phyloP scores from a whole-genome alignment of 306 rosid genomes.

The Vachellia collinsii region DNA sequence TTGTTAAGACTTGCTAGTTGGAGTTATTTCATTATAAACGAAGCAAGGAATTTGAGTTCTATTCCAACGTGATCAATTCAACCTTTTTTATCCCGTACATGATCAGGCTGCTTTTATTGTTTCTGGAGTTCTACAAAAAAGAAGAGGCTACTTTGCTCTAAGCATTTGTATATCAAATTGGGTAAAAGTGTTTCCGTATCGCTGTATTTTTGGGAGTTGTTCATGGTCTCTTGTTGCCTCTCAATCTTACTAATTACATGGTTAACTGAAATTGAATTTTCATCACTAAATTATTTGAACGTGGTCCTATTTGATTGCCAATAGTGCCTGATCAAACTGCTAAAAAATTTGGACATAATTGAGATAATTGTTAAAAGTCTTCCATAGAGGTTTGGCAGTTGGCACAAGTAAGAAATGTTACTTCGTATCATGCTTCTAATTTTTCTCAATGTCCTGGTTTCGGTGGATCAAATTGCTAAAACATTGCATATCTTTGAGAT shows the following conservation, averaged over 20 bases:
- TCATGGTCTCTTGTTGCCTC: not conserved
- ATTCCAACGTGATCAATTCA: not conserved
- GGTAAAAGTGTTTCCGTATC: not conserved
- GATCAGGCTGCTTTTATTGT: not conserved
- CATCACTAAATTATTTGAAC: conserved; percentile 12
- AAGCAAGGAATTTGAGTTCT: not conserved
- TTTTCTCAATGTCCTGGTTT: not conserved
- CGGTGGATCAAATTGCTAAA: conserved; percentile 22
- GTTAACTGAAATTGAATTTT: conserved; percentile 18
- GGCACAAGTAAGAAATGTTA: not conserved
- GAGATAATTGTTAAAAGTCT: not conserved
- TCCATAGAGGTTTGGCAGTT: conserved; percentile 6
- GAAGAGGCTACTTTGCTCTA: not conserved
- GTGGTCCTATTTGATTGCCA: conserved; percentile 31
- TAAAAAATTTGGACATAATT: not conserved
- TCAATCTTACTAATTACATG: not conserved
- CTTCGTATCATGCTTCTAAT: not conserved
- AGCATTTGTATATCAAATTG: not conserved
- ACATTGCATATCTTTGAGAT: not conserved
- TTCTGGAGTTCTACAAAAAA: not conserved
- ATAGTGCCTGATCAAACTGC: conserved; percentile 21
- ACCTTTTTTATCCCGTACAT: not conserved
- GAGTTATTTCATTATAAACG: not conserved
- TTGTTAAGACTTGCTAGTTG: not conserved
- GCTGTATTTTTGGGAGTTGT: not conserved